A percentile compares a stretch with the other conserved stretches of the same genome.
phyloP scores from a whole-genome alignment of 129 eudicot genomes.

The Centrapalus pauciflorus region DNA sequence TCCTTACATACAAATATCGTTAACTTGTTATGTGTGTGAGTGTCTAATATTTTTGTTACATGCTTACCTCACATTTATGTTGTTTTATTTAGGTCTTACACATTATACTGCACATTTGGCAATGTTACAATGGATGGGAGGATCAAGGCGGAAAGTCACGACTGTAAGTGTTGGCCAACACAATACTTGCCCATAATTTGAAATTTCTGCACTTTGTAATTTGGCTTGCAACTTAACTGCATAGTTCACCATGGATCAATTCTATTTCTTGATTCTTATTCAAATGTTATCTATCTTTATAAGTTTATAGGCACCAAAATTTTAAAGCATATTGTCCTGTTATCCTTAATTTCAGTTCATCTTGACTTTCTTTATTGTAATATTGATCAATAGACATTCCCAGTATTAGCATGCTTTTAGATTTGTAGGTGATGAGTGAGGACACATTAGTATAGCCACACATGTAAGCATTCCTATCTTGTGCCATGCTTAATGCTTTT shows the following conservation, averaged over 20 bases:
- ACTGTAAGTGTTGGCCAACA: constrained; percentile 49
- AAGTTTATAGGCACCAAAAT: neutral
- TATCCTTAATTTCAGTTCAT: neutral
- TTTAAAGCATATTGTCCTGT: neutral
- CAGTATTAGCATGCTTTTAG: neutral
- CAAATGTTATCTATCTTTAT: neutral
- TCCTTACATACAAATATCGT: constrained; percentile 3
- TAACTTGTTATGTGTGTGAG: neutral
- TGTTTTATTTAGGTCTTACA: constrained; percentile 16
- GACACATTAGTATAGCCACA: too few species aligned
- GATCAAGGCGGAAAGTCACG: constrained; percentile 85
- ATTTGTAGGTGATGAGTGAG: neutral
- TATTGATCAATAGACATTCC: neutral
- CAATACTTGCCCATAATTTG: neutral
- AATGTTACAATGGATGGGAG: constrained; percentile 99
- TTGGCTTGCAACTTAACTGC: neutral
- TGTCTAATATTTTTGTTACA: neutral
- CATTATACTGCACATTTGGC: constrained; percentile 3
- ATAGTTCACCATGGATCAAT: constrained; percentile 2
- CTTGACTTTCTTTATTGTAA: neutral
- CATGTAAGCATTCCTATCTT: neutral
- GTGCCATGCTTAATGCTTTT: neutral
- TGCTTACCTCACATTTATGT: neutral
- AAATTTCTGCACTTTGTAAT: neutral
- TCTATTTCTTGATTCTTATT: neutral